phyloP scores from a whole-genome alignment of 1,284 basidiomycete genomes.

The Leccinum idahoense region DNA sequence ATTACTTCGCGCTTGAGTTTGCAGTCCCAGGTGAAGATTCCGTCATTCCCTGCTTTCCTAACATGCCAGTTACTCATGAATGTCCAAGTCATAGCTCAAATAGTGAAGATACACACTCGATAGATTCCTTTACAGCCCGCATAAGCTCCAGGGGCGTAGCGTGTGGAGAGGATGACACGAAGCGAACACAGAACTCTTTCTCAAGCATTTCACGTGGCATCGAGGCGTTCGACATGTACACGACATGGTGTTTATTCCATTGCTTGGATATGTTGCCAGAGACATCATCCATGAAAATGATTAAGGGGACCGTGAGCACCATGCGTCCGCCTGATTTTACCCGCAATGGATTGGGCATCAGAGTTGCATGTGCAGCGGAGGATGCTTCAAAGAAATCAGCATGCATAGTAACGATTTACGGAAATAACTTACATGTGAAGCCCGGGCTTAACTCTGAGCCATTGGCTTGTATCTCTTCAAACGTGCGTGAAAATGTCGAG shows the following conservation, averaged over 20 bases:
- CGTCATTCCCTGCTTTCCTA: neutral
- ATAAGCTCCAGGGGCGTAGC: no score
- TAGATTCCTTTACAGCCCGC: no score
- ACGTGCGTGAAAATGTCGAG: neutral
- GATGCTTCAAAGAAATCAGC: neutral
- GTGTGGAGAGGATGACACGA: no score
- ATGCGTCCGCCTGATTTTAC: no score
- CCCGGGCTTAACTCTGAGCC: neutral
- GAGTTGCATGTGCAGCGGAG: neutral
- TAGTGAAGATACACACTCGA: neutral
- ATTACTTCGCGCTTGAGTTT: no score
- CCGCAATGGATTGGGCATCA: neutral
- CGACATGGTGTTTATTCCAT: no score
- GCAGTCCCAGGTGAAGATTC: no score
- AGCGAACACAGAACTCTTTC: no score
- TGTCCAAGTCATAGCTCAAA: neutral
- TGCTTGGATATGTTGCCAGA: no score
- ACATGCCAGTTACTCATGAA: neutral
- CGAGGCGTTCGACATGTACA: neutral
- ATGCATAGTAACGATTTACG: neutral
- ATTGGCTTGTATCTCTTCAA: neutral
- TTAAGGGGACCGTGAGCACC: no score
- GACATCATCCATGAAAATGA: no score
- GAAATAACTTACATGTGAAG: neutral
- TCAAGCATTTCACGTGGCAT: no score